Percentiles rank a stretch among this genome's conserved stretches.
Evolutionary conservation across 176 grass and related monocot genomes (phyloP).

Genomic region (Bolboschoenus planiculmis): DNA sequence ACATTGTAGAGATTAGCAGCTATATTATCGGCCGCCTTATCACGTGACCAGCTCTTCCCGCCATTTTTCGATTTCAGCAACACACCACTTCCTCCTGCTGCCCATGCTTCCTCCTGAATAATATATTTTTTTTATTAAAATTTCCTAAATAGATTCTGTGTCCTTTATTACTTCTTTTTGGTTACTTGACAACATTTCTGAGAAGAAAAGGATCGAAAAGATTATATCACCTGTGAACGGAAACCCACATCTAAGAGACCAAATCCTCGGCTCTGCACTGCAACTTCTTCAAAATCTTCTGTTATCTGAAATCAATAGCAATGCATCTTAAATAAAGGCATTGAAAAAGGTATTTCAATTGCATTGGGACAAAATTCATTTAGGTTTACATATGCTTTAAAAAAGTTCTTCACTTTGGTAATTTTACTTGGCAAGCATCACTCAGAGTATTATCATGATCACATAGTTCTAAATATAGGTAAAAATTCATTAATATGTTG

Average conservation of each 20-base stretch:
- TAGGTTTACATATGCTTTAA: neutral
- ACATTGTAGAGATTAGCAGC: conserved; percentile 86
- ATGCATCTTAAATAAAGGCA: neutral
- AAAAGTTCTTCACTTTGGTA: neutral
- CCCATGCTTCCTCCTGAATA: conserved; percentile 83
- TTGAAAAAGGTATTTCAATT: neutral
- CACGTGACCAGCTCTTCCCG: conserved; percentile 78
- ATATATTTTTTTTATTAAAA: neutral
- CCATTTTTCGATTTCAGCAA: conserved; percentile 76
- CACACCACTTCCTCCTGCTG: conserved; percentile 79
- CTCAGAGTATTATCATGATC: neutral
- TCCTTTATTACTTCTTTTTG: neutral
- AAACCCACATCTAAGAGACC: conserved; percentile 93
- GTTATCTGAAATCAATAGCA: conserved; percentile 46
- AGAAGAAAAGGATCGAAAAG: neutral
- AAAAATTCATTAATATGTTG: neutral
- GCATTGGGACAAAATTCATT: neutral
- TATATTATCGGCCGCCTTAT: conserved; percentile 92
- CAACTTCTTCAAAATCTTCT: conserved; percentile 87
- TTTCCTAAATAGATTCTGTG: neutral
- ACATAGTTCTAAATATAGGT: neutral
- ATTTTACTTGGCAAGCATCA: conserved; percentile 1
- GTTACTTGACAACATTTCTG: neutral
- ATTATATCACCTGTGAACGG: conserved; percentile 61
- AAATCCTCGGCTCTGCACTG: conserved; percentile 90